A percentile compares a stretch with the other conserved stretches of the same genome.
Conservation (phyloP, 2,329 filamentous ascomycete genomes). For the Phialophora expanda region DNA sequence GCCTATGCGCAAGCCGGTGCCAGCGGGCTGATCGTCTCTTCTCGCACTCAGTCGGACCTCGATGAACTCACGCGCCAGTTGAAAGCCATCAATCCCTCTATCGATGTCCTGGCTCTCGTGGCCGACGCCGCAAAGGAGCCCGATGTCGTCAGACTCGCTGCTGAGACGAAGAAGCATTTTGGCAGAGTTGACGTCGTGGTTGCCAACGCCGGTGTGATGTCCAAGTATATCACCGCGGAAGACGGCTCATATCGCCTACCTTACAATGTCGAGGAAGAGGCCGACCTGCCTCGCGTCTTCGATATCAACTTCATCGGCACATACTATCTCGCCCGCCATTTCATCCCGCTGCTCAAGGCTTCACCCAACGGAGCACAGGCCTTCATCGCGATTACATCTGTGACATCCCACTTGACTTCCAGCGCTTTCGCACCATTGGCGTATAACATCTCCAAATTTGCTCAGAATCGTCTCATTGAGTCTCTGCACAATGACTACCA, state of each 20-base stretch:
- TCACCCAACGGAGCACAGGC: slow-evolving; percentile 53
- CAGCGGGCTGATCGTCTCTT: slow-evolving; percentile 16
- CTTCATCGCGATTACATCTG: slow-evolving; percentile 53
- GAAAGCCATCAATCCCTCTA: slow-evolving; percentile 14
- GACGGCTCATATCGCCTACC: slow-evolving; percentile 13
- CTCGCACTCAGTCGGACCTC: slow-evolving; percentile 20
- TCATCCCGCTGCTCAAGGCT: slow-evolving; percentile 55
- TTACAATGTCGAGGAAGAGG: slow-evolving; percentile 13
- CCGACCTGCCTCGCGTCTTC: slow-evolving; percentile 10
- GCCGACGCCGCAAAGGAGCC: slow-evolving; percentile 15
- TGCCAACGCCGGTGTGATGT: slow-evolving; percentile 16
- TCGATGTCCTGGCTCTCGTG: slow-evolving; percentile 17
- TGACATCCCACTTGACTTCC: slow-evolving; percentile 47
- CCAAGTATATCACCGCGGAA: slow-evolving; percentile 14
- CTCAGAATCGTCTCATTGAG: slow-evolving; percentile 57
- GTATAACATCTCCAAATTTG: slow-evolving; percentile 59
- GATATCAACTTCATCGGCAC: slow-evolving; percentile 16
- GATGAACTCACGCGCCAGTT: slow-evolving; percentile 25
- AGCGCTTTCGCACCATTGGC: slow-evolving; percentile 45
- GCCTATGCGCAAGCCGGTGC: slow-evolving; percentile 23
- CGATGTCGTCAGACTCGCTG: slow-evolving; percentile 19
- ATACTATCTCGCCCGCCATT: slow-evolving; percentile 39
- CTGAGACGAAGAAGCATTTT: slow-evolving; percentile 17
- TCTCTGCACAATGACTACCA: slow-evolving; percentile 55
- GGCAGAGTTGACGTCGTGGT: slow-evolving; percentile 34